These are phyloP conservation scores for Fonsecaea pedrosoi DNA, from an alignment of 2,329 filamentous ascomycete genomes.

Conservation along the genomic window DNA sequence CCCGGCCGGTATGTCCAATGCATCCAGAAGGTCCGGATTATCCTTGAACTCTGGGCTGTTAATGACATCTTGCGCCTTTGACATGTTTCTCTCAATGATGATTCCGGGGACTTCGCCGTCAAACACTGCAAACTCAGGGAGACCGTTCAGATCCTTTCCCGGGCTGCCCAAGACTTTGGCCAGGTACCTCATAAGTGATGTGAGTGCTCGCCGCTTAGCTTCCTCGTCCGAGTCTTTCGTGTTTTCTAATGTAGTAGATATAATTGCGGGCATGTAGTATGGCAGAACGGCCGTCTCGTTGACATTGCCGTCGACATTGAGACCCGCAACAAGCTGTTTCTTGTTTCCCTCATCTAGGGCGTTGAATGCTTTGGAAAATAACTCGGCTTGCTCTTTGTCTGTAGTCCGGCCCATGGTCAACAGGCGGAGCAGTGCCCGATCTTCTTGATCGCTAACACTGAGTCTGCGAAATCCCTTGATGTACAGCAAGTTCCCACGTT, in stretches of 20 bases:
- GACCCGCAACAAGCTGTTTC: constrained; percentile 40
- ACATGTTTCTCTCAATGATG: constrained; percentile 44
- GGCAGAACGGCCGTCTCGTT: constrained; percentile 47
- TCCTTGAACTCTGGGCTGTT: constrained; percentile 40
- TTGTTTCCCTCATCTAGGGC: constrained; percentile 36
- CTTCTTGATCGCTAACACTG: constrained; percentile 38
- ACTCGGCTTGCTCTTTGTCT: constrained; percentile 42
- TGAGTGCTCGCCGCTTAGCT: constrained; percentile 38
- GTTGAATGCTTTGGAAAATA: constrained; percentile 43
- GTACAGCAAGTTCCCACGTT: constrained; percentile 43
- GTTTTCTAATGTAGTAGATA: constrained; percentile 43
- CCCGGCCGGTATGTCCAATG: constrained; percentile 39
- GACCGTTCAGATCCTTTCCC: constrained; percentile 14
- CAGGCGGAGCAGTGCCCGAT: constrained; percentile 48
- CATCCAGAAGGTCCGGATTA: constrained; percentile 42
- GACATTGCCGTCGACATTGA: constrained; percentile 48
- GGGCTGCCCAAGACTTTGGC: constrained; percentile 40
- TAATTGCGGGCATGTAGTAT: constrained; percentile 50
- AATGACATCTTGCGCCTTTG: constrained; percentile 41
- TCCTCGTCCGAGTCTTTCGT: constrained; percentile 35
- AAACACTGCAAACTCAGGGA: constrained; percentile 20
- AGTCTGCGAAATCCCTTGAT: constrained; percentile 43
- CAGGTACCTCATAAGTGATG: constrained; percentile 43
- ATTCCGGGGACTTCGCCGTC: constrained; percentile 35
- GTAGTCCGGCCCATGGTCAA: constrained; percentile 48